Base-by-base conservation (phyloP, 192 early-diverging fungal species). In the Backusella tuberculispora region DNA sequence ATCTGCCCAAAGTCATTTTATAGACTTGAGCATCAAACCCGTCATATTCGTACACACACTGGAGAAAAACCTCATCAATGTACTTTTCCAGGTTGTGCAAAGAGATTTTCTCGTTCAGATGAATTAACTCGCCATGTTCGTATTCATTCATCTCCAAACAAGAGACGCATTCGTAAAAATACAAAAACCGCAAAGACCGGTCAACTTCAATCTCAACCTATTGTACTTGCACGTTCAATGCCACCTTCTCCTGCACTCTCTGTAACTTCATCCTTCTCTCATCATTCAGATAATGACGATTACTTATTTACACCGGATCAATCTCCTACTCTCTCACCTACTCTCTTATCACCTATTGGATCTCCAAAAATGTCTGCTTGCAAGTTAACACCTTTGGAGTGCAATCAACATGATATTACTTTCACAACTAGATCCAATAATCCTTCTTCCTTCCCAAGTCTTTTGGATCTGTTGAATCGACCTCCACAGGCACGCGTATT, bases 21-120 rank as follows among this genome's bases (percentile, higher is more conserved):
- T 72, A 90, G 95, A 21, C 83, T 91, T 21, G 94, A 96, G 78
- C 95, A 97, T 75, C 88, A 96, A 69, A 90, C 89, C 44, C 93
- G 95, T 63, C 95, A 97, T 74, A 86, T 92, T 69, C 90, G 94
- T 66, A 93, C 93, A 14, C 96, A 98, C 78, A 96, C 94, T 6
- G 93, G 94, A 41, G 90, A 90, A 72, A 93, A 92, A 72, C 96
- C 96, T 19, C 96, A 93, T 77, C 84, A 83, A 44, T 98, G 96
- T 79, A 83, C 85, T 0, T 85, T 91, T 21, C 26, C 69, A 8
- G 83, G 84, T 34, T 97, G 96, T 72, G 88, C 86, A 69, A 94
- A 94, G 83, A 87, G 88, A 10, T 97, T 97, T 79, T 92, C 92
- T 37, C 90, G 96, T 10, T 90, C 92, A 5, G 95, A 97, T 73